Evolutionary conservation across 371 early-diverging fungal species (phyloP).

Genomic region (Actinomortierella wolfii): DNA sequence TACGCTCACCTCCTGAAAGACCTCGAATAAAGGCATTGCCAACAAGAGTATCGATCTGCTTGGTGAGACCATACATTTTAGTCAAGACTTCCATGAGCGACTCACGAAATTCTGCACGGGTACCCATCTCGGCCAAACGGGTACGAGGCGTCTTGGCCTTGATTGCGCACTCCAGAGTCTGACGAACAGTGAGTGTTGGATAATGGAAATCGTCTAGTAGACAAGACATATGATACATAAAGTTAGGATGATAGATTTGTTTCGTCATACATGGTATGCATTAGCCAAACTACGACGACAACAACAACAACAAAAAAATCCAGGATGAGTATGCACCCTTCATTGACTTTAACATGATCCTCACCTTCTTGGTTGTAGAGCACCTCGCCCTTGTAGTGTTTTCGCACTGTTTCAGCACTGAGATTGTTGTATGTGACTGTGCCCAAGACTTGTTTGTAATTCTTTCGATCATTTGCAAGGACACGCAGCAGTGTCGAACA

Average conservation of each 20-base stretch:
- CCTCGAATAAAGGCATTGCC: slow-evolving; percentile 76
- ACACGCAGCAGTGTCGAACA: slow-evolving; percentile 60
- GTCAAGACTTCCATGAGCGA: slow-evolving; percentile 52
- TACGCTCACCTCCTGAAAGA: slow-evolving; percentile 76
- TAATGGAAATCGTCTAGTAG: slow-evolving; percentile 55
- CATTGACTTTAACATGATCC: no score
- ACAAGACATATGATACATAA: no score
- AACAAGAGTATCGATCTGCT: slow-evolving; percentile 68
- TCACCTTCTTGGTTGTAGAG: slow-evolving; percentile 55
- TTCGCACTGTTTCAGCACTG: slow-evolving; percentile 47
- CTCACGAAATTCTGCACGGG: slow-evolving; percentile 36
- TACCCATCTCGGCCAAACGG: slow-evolving; percentile 44
- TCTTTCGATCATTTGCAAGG: slow-evolving; percentile 55
- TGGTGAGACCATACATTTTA: slow-evolving; percentile 60
- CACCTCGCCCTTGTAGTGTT: slow-evolving; percentile 53
- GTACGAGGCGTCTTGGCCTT: slow-evolving; percentile 58
- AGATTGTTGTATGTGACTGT: slow-evolving; percentile 55
- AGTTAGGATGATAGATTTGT: no score
- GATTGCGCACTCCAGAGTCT: slow-evolving; percentile 59
- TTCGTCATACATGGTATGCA: no score
- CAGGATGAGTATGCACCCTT: no score
- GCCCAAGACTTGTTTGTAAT: slow-evolving; percentile 53
- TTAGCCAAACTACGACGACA: no score
- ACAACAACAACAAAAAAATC: no score
- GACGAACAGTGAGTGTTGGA: slow-evolving; percentile 57